Evolutionary conservation across 768 basidiomycete species (phyloP), one percentile per base, ranked within the genome.

Genomic region (Xerocomus potaroensis): DNA sequence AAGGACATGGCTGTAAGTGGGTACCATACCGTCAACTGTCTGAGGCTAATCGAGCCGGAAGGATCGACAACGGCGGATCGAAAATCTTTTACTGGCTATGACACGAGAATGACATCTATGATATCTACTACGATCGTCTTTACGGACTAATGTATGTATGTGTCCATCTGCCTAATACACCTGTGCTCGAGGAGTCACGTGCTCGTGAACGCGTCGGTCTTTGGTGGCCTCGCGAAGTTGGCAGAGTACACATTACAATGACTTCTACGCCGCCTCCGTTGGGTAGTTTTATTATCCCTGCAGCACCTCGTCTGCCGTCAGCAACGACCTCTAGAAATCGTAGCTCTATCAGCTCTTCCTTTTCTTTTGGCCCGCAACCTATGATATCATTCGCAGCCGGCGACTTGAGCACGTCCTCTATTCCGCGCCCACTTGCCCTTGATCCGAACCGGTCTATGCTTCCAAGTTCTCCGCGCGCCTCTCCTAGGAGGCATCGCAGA

Each of bases 371-470:
- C 23, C 89, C 89, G 18, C 83, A 86, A 57, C 79, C 79, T 10
- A 75, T 91, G 22, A 75, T 89, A 22, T 79, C 87, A 0, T 81
- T 83, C 58, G 69, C 79, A 40, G 84, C 81, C 48, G 76, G 77
- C 1, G 83, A 86, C 58, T 70, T 77, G 9, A 84, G 81, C 62
- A 74, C 77, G 3, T 62, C 78, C 30, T 81, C 83, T 14, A 73
- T 76, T 55, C 68, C 68, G 29, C 75, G 73, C 45, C 72, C 76
- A n/a, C 67, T 72, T 32, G 80, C 80, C 4, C 76, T 90, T 38
- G 89, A 91, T 63, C 89, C 89, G 15, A 90, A 85, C 58, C 77
- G 87, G 32, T 91, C 88, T 2, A 76, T 88, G 49, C 75, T 89
- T 11, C 82, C 80, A 3, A 75, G 80, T 4, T 90, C 87, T 19